Base-by-base conservation (phyloP, 2,329 filamentous ascomycete genomes). In the Fusarium bactridioides region DNA sequence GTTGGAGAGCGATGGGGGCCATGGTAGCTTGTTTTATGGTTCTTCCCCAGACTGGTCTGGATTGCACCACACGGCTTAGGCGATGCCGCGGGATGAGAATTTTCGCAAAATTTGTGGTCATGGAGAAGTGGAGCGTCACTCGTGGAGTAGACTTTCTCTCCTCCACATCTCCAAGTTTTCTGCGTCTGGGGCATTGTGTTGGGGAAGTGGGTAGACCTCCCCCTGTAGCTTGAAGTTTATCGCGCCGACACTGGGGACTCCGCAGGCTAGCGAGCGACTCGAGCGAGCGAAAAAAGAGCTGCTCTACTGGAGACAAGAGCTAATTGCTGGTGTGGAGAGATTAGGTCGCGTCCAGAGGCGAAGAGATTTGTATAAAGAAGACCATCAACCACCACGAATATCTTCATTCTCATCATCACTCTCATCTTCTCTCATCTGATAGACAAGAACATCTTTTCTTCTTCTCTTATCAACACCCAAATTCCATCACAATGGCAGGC, bases 11-110 rank as follows among this genome's bases (percentile, higher is more conserved):
- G 19, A 10, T 27, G 40, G 33, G 15, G 15, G 8, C 13, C 27
- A 18, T 35, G 23, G 29, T 72, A 71, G 69, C 64, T 72, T 71
- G 69, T 69, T 72, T 72, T 72, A 72, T 72, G 69, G 69, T 69
- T 60, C 69, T 72, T 57, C 69, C 69, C 69, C 69, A 58, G 69
- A 71, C 68, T 16, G 61, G 67, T 56, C 69, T 69, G 48, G 57
- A 55, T 54, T 43, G 25, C 41, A 38, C 27, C 29, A 16, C n/a
- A 23, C 64, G 65, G 65, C 50, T 45, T 43, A 69, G 43, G 66
- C 66, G 64, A 64, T 29, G 44, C 62, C 55, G 63, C 33, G 25
- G 37, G 45, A 33, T 38, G 37, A 69, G 53, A 64, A 21, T 37
- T 59, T 72, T 63, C 53, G 48, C 50, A 55, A 37, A 35, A 10